Conservation (phyloP, 2,329 filamentous ascomycete genomes). For the Aureobasidium lini region DNA sequence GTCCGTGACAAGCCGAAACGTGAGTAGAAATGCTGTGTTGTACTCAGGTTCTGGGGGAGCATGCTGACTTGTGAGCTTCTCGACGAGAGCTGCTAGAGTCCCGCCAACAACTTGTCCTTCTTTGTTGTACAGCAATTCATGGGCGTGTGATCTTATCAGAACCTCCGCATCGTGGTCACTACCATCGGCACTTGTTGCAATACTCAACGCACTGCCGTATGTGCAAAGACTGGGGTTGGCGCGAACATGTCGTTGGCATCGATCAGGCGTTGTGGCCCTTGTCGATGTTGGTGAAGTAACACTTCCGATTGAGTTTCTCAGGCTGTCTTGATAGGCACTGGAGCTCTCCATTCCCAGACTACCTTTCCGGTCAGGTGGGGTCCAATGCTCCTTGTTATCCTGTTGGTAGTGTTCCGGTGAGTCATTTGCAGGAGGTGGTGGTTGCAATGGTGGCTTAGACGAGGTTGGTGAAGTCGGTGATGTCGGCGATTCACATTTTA, state of each 20-base stretch:
- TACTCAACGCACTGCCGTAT: constrained; percentile 47
- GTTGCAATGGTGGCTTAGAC: constrained; percentile 3
- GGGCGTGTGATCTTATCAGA: constrained; percentile 85
- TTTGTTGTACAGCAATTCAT: constrained; percentile 88
- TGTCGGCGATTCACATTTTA: not conserved
- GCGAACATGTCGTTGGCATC: constrained; percentile 54
- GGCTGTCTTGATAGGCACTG: constrained; percentile 66
- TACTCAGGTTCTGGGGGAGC: constrained; percentile 87
- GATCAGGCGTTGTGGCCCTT: constrained; percentile 77
- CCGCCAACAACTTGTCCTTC: constrained; percentile 93
- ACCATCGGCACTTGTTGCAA: constrained; percentile 53
- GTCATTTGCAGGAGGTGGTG: constrained; percentile 1
- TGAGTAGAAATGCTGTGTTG: constrained; percentile 91
- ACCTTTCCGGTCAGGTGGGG: constrained; percentile 43
- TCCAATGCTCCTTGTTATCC: constrained; percentile 5
- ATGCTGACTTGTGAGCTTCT: constrained; percentile 86
- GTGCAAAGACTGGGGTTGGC: constrained; percentile 30
- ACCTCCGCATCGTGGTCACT: constrained; percentile 69
- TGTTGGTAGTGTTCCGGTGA: not conserved
- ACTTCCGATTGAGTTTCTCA: constrained; percentile 72
- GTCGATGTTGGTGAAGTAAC: constrained; percentile 76
- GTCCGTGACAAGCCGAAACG: constrained; percentile 86
- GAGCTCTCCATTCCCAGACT: constrained; percentile 69
- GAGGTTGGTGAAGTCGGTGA: not conserved
- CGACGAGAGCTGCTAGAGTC: constrained; percentile 82